Base-by-base conservation (phyloP, 805 yeast species). In the Hanseniaspora vineae region DNA sequence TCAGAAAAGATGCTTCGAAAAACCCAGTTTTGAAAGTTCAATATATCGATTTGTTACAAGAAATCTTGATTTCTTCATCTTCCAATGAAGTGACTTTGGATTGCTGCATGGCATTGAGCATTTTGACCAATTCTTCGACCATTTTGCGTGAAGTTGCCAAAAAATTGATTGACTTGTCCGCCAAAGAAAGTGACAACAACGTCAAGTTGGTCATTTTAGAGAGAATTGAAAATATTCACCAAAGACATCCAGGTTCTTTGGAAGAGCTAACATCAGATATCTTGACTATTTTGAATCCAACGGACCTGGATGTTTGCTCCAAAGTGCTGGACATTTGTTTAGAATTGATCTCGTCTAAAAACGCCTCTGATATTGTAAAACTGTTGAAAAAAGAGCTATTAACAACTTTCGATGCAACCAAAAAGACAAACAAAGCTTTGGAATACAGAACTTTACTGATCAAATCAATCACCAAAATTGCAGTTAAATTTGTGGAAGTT, bases 181-280 rank as follows among this genome's bases (percentile, higher is more conserved):
- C 81, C 55, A 85, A 83, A 61, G 97, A 88, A 62, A 75, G 95
- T n/a, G 97, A 92, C 66, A 89, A 85, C 68, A 92, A 89, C 60
- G 89, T 90, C 57, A 94, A 94, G 66, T 75, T 92, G 54, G 89
- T 90, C 58, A 92, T 95, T 18, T 73, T 92, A 59, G 92, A 87
- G 60, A 78, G 94, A 64, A 80, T 92, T 51, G 77, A 76, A 56
- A 87, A 82, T 47, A 76, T 92, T 46, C 82, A 85, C 59, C 69
- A 70, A 52, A 75, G 73, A 52, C 77, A 81, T 60, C 90, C 92
- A 19, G 96, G 96, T 46, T 72, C 84, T 44, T 73, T 90, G 54
- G 89, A 85, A 60, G 94, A 84, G 49, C 73, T 84, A 52, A 79
- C 86, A 29, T 72, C 92, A 66, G 97, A 92, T 56, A 79, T 94